phyloP scores from a whole-genome alignment of 2,329 filamentous ascomycete species.

The Dothiorella sarmentorum region DNA sequence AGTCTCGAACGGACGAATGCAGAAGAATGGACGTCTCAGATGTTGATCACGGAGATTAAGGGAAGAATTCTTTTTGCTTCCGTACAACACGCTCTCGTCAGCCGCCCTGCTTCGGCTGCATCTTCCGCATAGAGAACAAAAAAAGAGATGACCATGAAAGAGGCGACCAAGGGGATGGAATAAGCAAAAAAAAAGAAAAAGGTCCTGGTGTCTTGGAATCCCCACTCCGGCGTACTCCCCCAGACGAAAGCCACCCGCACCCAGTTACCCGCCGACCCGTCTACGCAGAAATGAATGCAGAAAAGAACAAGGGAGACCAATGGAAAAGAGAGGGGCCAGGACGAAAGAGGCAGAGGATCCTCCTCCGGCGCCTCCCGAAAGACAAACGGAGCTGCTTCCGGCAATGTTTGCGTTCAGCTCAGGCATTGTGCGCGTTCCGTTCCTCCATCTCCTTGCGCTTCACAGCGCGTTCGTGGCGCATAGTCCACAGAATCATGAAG shows the following conservation, averaged over 20 bases:
- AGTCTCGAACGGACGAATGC: background rate
- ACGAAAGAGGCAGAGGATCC: background rate
- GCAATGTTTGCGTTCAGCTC: background rate
- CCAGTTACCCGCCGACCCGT: background rate
- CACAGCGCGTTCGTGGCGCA: constrained; percentile 54
- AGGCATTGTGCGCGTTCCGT: constrained; percentile 4
- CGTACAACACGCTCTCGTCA: background rate
- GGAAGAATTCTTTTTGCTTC: background rate
- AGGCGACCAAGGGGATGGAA: background rate
- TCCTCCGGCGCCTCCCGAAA: background rate
- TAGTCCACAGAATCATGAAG: constrained; percentile 66
- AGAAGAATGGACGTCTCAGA: background rate
- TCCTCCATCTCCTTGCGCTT: constrained; percentile 33
- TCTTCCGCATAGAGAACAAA: background rate
- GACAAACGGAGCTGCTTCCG: background rate
- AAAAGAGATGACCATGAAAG: background rate
- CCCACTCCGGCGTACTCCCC: background rate
- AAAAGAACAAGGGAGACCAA: background rate
- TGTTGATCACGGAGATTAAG: background rate
- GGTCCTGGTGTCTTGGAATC: background rate
- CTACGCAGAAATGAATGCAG: background rate
- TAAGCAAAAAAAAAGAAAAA: background rate
- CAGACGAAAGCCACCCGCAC: background rate
- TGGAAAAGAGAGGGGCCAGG: background rate
- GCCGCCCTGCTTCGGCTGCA: background rate